phyloP scores from a whole-genome alignment of 768 basidiomycete species.

The Epithele typhae region DNA sequence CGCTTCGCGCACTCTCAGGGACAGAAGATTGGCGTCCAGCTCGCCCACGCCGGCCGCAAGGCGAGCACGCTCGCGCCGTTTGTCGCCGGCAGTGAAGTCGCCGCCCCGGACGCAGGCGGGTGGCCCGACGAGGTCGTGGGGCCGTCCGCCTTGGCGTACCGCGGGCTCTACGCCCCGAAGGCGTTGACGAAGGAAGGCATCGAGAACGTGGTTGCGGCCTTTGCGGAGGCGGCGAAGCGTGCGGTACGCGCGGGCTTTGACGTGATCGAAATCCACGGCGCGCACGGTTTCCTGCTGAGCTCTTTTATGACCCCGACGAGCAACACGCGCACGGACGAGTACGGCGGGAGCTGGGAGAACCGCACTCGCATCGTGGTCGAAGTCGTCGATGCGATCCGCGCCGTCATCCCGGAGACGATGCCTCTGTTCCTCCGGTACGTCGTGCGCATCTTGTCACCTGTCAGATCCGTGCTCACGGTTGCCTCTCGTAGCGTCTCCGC shows the following conservation, averaged over 20 bases:
- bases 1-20: conserved; percentile 66
- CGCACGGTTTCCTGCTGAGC: conserved; percentile 20
- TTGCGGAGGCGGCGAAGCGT: conserved; percentile 24
- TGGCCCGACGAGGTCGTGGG: conserved; percentile 20
- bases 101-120: conserved; percentile 37
- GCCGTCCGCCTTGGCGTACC: conserved; percentile 35
- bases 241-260: conserved; percentile 31
- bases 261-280: conserved; percentile 21
- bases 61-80: conserved; percentile 59
- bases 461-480: not conserved
- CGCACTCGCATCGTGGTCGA: conserved; percentile 34
- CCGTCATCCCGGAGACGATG: conserved; percentile 50
- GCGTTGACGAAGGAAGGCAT: conserved; percentile 35
- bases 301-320: conserved; percentile 35
- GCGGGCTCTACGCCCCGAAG: conserved; percentile 30
- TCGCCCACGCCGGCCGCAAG: conserved; percentile 73
- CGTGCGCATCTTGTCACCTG: too few species aligned
- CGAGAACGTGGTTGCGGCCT: conserved; percentile 33
- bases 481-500: conserved; percentile 48
- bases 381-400: conserved; percentile 38
- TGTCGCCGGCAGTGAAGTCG: conserved; percentile 43
- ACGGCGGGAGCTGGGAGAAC: conserved; percentile 45
- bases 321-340: conserved; percentile 41
- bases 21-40: conserved; percentile 69
- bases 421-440: conserved; percentile 68